Evolutionary conservation across 371 early-diverging fungal species (phyloP), one percentile per base, ranked within the genome.

Genomic region (Syncephalastrum sp.): DNA sequence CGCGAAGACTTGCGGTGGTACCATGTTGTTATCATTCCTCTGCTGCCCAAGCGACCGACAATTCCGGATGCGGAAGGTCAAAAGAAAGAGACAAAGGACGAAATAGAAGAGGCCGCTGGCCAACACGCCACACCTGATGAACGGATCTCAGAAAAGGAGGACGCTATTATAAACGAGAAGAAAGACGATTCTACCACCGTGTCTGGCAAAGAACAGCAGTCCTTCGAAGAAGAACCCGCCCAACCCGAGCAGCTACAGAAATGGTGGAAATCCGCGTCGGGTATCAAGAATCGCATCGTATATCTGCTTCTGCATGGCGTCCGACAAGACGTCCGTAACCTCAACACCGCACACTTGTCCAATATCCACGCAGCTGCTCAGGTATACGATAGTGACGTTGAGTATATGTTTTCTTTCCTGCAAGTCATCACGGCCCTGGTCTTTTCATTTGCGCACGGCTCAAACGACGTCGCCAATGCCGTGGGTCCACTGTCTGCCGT

Each of bases 331-430:
- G 83, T 90, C 41, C 78, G 73, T 51, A 80, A 80, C 47, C 54
- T 79, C n/a, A 68, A 81, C 12, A 77, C 74, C 49, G 71, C 72
- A 10, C 63, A 72, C 14, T 64, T 85, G 21, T 61, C 69, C 15
- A 49, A 67, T 23, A 68, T 91, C 29, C 89, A 89, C 57, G 81
- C 80, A 38, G 72, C 70, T 24, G 83, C 91, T 16, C 72, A 81
- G 47, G 74, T 82, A 46, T 93, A 87, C 57, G 93, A 93, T 61
- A 76, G 77, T 62, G 82, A 90, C 57, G 91, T 91, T 41, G 95
- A 94, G 68, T 80, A 84, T 51, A 80, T 94, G 53, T 94, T 89
- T 79, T 86, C 88, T 12, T 87, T 90, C 67, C 77, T 94, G 41
- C 95, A 94, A 70, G 81, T 94, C 64, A 67, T 91, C 47, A 91